A percentile compares a stretch with the other conserved stretches of the same genome.
These are phyloP conservation scores for Corylus avellana DNA, from an alignment of 306 rosid genomes.

Conservation along the genomic window DNA sequence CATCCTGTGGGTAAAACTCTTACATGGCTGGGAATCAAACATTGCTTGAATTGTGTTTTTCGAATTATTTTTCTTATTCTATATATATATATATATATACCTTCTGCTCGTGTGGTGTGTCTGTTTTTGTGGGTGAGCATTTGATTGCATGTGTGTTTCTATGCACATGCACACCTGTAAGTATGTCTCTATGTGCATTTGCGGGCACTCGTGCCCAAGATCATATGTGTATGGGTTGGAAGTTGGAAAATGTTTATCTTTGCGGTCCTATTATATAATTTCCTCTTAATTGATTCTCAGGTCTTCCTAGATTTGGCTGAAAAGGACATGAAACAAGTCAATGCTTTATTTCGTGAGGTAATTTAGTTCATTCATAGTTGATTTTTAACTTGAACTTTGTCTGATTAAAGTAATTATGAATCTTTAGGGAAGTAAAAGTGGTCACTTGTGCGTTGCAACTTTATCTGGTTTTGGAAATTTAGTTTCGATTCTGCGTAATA, in stretches of 20 bases:
- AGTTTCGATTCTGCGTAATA: neutral
- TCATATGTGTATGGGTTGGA: slow-evolving; percentile 8
- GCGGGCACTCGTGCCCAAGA: neutral
- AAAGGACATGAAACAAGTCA: slow-evolving; percentile 89
- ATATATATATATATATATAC: no score
- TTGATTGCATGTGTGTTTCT: neutral
- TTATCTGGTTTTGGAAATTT: neutral
- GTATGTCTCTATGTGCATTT: neutral
- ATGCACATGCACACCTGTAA: neutral
- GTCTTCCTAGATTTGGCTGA: slow-evolving; percentile 84
- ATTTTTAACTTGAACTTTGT: neutral
- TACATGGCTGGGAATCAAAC: neutral
- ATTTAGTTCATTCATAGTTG: slow-evolving; percentile 11
- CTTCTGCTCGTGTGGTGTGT: neutral
- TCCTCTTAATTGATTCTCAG: slow-evolving; percentile 43
- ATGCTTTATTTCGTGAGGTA: slow-evolving; percentile 84
- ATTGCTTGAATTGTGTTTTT: neutral
- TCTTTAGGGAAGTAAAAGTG: neutral
- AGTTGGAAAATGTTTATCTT: slow-evolving; percentile 6
- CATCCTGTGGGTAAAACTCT: neutral
- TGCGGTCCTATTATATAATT: slow-evolving; percentile 19
- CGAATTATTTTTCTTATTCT: neutral
- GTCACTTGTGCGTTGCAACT: neutral
- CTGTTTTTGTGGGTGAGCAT: neutral
- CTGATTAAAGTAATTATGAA: neutral